Evolutionary conservation across 1,284 basidiomycete species (phyloP), one percentile per base, ranked within the genome.

Genomic region (Pisolithus thermaeus): DNA sequence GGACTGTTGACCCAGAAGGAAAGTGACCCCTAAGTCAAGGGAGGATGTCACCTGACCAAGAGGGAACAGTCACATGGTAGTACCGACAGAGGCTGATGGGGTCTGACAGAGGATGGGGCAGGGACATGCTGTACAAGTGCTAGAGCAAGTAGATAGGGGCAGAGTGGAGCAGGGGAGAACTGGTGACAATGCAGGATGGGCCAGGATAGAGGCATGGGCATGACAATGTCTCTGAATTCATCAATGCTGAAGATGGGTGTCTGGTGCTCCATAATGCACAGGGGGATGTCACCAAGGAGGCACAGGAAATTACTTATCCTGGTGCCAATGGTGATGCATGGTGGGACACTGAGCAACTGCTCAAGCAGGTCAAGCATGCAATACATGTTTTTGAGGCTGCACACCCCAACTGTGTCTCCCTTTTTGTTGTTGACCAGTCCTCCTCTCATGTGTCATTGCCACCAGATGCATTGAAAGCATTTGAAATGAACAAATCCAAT

Each of bases 381-480:
- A 60, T 69, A 42, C 4, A 36, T 0, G 58, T 66, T n/a, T 66
- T 66, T 54, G 62, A 70, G 37, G 39, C 36, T 4, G 58, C 56
- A 18, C 60, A 67, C 52, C 65, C 63, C 2, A 57, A 56, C 14
- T 57, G 52, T 18, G 53, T 58, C 7, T 57, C 56, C 3, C 48
- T 70, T 0, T 70, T 71, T 37, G 57, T 71, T 16, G 70, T 70
- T 53, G 63, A 28, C 28, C 28, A 28, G 28, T 28, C 28, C 7
- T 28, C 28, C 8, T 28, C 28, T 28, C 28, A 28, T 71, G 55
- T 58, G 4, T 60, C 64, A 7, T 52, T 68, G 11, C 56, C 66
- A 27, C 55, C 56, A 11, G 59, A 70, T 58, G 63, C 64, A 7
- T 57, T 70, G 23, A 58, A 58, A 42, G 68, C 64, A n/a, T 55